Evolutionary conservation across 1,284 basidiomycete genomes (phyloP).

Genomic region (Puccinia brachypodii): DNA sequence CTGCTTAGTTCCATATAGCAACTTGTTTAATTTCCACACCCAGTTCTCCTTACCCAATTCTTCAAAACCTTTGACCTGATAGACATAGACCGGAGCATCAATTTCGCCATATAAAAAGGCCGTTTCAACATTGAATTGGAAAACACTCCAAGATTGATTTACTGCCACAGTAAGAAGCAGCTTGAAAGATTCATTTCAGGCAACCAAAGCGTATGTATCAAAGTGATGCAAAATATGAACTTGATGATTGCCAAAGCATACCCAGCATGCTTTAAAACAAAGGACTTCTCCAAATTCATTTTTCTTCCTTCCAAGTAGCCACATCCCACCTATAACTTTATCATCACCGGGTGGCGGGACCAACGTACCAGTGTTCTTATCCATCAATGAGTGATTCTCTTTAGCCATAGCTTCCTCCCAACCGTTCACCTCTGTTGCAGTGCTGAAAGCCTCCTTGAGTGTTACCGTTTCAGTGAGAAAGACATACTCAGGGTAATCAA

Average conservation of each 20-base stretch:
- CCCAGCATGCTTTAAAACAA: neutral
- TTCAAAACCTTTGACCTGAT: neutral
- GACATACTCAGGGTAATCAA: neutral
- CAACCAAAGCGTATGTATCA: no score
- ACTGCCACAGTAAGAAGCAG: neutral
- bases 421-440: neutral
- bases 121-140: conserved; percentile 15
- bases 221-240: neutral
- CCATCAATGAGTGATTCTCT: neutral
- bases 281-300: neutral
- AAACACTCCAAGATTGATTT: neutral
- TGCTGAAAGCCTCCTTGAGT: neutral
- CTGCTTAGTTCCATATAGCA: conserved; percentile 19
- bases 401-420: neutral
- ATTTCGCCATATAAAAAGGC: neutral
- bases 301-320: neutral
- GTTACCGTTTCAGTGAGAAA: neutral
- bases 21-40: conserved; percentile 35
- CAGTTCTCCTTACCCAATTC: neutral
- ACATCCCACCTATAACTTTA: neutral
- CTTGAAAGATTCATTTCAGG: no score
- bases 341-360: no score
- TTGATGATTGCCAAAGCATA: neutral
- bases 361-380: neutral
- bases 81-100: neutral